Evolutionary conservation across 2,329 filamentous ascomycete species (phyloP).

Genomic region (Thielaviopsis populi): DNA sequence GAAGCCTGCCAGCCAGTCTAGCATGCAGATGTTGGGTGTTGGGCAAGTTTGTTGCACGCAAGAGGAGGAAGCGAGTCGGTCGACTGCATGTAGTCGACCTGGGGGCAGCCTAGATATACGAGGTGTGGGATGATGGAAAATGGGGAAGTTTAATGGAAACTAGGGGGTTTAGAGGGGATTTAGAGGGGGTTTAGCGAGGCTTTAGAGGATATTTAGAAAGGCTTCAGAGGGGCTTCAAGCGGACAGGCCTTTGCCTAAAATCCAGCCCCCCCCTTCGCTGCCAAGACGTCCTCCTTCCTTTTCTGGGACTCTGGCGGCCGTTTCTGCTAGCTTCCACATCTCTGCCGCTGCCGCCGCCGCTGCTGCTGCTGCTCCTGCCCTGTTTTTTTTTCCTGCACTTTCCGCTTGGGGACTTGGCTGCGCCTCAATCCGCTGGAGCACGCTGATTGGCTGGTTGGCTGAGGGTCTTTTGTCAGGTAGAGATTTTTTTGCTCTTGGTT

Average conservation of each 20-base stretch:
- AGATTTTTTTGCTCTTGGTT: constrained; percentile 1
- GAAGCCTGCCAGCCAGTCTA: too few relatives aligned
- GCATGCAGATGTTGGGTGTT: too few relatives aligned
- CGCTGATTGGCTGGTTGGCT: background rate
- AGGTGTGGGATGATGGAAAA: background rate
- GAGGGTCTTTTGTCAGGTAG: background rate
- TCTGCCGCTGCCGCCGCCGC: background rate
- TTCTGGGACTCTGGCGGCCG: background rate
- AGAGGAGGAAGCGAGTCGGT: background rate
- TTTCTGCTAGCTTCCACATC: background rate
- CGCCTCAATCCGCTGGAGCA: background rate
- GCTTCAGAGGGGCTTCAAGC: too few relatives aligned
- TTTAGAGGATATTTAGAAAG: too few relatives aligned
- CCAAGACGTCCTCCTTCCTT: background rate
- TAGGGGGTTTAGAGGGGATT: too few relatives aligned
- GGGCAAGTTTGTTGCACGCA: too few relatives aligned
- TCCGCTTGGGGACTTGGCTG: constrained; percentile 1
- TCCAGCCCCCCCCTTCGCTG: background rate
- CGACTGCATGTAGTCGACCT: background rate
- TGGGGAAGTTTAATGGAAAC: too few relatives aligned
- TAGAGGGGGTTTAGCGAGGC: too few relatives aligned
- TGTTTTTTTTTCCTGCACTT: background rate
- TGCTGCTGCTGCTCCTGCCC: background rate
- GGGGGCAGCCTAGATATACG: background rate
- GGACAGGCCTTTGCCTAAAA: background rate